These are phyloP conservation scores for Starmerella lactis-condensi DNA, from an alignment of 805 yeast genomes.

Conservation along the genomic window DNA sequence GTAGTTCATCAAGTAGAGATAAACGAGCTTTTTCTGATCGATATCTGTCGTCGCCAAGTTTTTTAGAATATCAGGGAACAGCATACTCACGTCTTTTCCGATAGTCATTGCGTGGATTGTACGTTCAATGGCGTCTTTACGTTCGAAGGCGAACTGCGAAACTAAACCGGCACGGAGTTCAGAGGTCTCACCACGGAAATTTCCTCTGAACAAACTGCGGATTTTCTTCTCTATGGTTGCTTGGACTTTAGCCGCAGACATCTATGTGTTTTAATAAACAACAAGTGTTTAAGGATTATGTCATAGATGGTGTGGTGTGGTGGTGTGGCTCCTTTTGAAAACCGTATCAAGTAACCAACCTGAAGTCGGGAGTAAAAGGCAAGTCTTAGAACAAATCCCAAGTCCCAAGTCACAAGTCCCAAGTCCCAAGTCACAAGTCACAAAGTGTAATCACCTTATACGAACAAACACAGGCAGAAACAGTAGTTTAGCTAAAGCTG, in stretches of 20 bases:
- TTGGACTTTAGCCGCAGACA: conserved; percentile 7
- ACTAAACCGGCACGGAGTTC: conserved; percentile 82
- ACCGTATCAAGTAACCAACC: too few relatives aligned
- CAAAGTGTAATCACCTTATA: too few relatives aligned
- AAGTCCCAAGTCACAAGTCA: too few relatives aligned
- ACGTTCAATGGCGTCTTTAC: conserved; percentile 86
- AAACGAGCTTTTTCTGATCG: conserved; percentile 91
- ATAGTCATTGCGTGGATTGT: conserved; percentile 97
- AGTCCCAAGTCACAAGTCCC: too few relatives aligned
- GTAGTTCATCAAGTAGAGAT: conserved; percentile 86
- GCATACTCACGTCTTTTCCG: conserved; percentile 85
- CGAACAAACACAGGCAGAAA: too few relatives aligned
- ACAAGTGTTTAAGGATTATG: too few relatives aligned
- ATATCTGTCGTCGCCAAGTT: conserved; percentile 92
- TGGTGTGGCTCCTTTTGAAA: too few relatives aligned
- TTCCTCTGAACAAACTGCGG: conserved; percentile 38
- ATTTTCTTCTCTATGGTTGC: conserved; percentile 30
- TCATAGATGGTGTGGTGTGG: too few relatives aligned
- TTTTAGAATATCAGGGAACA: conserved; percentile 90
- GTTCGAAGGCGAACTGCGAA: conserved; percentile 80
- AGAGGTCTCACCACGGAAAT: conserved; percentile 53
- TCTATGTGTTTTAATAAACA: too few relatives aligned
- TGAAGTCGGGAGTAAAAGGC: too few relatives aligned
- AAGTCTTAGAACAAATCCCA: too few relatives aligned
- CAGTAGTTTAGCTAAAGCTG: too few relatives aligned